Evolutionary conservation across 345 rosid species (phyloP), one percentile per base, ranked within the genome.

Genomic region (Rhizophora apiculata): DNA sequence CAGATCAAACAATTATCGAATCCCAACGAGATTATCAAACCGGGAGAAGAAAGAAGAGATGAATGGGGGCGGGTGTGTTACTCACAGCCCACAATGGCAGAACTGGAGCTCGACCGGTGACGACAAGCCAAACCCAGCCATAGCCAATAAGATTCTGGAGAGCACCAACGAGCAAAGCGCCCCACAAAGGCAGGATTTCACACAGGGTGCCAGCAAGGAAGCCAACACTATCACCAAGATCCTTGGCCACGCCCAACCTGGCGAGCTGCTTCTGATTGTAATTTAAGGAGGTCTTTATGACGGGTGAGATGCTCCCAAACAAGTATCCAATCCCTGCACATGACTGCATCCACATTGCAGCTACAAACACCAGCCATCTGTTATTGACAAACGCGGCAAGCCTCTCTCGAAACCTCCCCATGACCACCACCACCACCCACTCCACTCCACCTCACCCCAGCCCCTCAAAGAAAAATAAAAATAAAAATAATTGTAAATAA

Each of bases 281-380:
- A 72, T 80, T 83, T 77, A 92, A 69, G 2, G 97, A 89, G 78
- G 86, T 87, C 84, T 96, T 96, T 56, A 92, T 92, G 34, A 88
- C 97, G 20, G 97, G 99, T 10, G 98, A 96, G 65, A 96, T 87
- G 82, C 98, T 96, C 39, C 98, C 97, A 76, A 90, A 92, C 77
- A 96, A 63, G 76, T 92, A 96, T 60, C 95, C 97, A 62, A 89
- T 77, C 8, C 99, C 98, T 22, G 93, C 97, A 72, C 97, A 88
- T 0, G 97, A 92, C 77, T 90, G 93, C 65, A 96, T 87, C 96
- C 97, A 96, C 90, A 96, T 96, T 84, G 97, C 93, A 1, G 95
- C 93, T 54, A 92, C 96, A 66, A 96, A 96, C 62, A 92, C 97
- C 52, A 90, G 84, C 96, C 97, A 92, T 85, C 97, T 82, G 51